Base-by-base conservation (phyloP, 1,139 yeast species). In the Geotrichum aggregatum region DNA sequence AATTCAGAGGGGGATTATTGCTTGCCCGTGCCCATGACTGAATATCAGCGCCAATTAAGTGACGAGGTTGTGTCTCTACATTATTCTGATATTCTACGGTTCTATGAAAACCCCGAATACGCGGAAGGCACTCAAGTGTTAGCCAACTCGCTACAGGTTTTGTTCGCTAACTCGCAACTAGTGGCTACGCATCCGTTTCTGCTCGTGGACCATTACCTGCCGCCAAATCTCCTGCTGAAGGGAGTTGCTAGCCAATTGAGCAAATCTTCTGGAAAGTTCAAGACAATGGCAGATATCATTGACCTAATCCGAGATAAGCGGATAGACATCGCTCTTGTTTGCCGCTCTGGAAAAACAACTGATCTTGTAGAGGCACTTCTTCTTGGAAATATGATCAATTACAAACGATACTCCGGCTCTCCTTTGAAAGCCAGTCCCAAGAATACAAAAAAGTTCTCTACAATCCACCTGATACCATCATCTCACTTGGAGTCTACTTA, bases 61-160 rank as follows among this genome's bases (percentile, higher is more conserved):
- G 96, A 91, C 69, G 96, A 89, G 65, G 89, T 92, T 26, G 86
- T 92, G 6, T 86, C 96, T 1, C 73, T 89, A 42, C 98, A 92
- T 67, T 89, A 89, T 64, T 82, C 95, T 33, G 98, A 91, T 65
- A 87, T 92, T 52, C 73, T 91, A 61, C 84, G 88, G 68, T 88
- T 84, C 67, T 89, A 88, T 64, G 96, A 87, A 66, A 80, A 87
- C 0, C 67, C 70, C 34, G 74, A 74, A 48, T 67, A 68, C 38
- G 16, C 38, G 10, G 19, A 11, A 13, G 49, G 45, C 10, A 33
- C 31, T 10, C 36, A 38, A 21, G 79, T 84, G 50, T 79, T 87
- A 44, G 66, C 83, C 85, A 21, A 61, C 47, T 61, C 65, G 13
- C 72, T 89, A 62, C 79, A 81, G 57, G 85, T 87, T 6, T 78